Evolutionary conservation across 768 basidiomycete genomes (phyloP), one percentile per base, ranked within the genome.

Genomic region (Lentinula sp.): DNA sequence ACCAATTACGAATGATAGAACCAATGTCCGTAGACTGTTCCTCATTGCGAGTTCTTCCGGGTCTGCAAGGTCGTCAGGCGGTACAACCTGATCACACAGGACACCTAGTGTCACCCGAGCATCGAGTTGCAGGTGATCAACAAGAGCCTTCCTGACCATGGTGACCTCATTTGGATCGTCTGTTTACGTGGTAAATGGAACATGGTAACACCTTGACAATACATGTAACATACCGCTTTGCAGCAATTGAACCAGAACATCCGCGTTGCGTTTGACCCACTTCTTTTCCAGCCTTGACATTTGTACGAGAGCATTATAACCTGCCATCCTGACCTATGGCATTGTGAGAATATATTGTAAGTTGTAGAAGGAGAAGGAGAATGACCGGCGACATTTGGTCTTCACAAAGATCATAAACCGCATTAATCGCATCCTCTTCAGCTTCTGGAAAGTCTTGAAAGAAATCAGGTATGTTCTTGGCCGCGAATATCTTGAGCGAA

Each of bases 331-430:
- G 13, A 90, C 86, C 87, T 89, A 61, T 8, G 61, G 35, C 28
- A 61, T 58, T 23, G 20, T 57, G 10, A 60, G 61, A 55, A 62
- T 53, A 55, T 42, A 10, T 56, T 28, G 23, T 41, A 8, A 15
- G 33, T 15, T 51, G 13, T 2, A 57, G 3, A n/a, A 37, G 10
- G 36, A 48, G 51, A 33, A 49, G 18, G 37, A 56, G 12, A 39
- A 13, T 9, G 57, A 61, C 77, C 64, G 74, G 73, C 12, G 79
- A 65, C 42, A 80, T 79, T 52, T 81, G 81, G 73, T 90, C 88
- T 70, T 90, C 88, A 68, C 88, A 90, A 0, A 90, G 73, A 72
- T 90, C 88, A 66, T 90, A 90, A 12, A 90, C 80, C n/a, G 86
- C 85, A 65, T 90, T 86, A 67, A 90, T 88, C 6, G 86, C 86